phyloP scores from a whole-genome alignment of 2,329 filamentous ascomycete genomes.

The Sarocladium kiliense region DNA sequence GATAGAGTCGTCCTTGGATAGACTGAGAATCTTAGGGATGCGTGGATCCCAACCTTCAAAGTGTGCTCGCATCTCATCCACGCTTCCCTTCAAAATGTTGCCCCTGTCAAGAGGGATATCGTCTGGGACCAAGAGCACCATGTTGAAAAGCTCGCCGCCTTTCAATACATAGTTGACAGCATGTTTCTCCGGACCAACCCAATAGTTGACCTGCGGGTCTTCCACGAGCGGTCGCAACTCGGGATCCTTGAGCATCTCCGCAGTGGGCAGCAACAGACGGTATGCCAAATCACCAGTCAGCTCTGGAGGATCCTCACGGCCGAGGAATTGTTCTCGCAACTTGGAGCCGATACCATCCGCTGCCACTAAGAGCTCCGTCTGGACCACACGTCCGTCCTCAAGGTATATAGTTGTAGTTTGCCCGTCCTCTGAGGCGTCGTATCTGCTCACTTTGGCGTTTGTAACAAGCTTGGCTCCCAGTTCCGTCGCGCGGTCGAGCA shows the following conservation, averaged over 20 bases:
- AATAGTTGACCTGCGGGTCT: constrained; percentile 46
- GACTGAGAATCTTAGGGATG: constrained; percentile 42
- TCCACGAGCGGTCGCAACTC: constrained; percentile 38
- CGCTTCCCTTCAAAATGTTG: constrained; percentile 37
- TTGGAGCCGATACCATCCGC: constrained; percentile 34
- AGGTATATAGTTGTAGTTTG: constrained; percentile 17
- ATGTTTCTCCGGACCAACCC: constrained; percentile 47
- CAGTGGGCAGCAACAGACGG: constrained; percentile 42
- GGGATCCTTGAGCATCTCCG: constrained; percentile 39
- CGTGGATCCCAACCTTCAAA: constrained; percentile 54
- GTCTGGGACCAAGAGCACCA: constrained; percentile 41
- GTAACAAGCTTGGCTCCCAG: constrained; percentile 33
- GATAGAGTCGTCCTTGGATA: constrained; percentile 51
- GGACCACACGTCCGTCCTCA: constrained; percentile 24
- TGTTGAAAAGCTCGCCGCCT: constrained; percentile 37
- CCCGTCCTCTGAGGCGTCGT: constrained; percentile 10
- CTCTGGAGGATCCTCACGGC: constrained; percentile 35
- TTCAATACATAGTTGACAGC: constrained; percentile 42
- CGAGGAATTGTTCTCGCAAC: constrained; percentile 37
- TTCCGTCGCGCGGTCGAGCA: constrained; percentile 31
- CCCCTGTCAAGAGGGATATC: constrained; percentile 24
- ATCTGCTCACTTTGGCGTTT: not conserved
- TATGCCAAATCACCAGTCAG: constrained; percentile 53
- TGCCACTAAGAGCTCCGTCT: constrained; percentile 40
- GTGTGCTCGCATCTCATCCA: constrained; percentile 41